phyloP scores from a whole-genome alignment of 176 grass and related monocot species.

The Melocanna baccifera region DNA sequence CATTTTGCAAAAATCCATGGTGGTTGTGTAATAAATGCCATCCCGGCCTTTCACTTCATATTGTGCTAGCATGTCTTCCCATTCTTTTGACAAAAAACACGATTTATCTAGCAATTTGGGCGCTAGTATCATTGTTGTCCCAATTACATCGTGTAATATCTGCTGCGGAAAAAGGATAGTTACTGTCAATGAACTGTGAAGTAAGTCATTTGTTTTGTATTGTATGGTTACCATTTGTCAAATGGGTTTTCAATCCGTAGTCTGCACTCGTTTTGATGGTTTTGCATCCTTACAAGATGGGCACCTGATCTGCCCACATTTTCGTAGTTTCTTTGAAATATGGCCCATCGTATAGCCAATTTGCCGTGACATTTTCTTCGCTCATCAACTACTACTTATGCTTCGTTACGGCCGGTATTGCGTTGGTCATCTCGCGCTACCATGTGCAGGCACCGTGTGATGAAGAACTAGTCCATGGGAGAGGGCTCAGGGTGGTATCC shows the following conservation, averaged over 20 bases:
- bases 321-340: too few relatives aligned
- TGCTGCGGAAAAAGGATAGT: neutral
- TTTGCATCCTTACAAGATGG: neutral
- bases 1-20: neutral
- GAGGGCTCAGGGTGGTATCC: too few relatives aligned
- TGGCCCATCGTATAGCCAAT: too few relatives aligned
- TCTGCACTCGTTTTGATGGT: neutral
- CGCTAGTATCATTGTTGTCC: neutral
- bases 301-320: too few relatives aligned
- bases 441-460: too few relatives aligned
- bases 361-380: too few relatives aligned
- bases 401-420: too few relatives aligned
- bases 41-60: neutral
- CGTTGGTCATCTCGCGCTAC: too few relatives aligned
- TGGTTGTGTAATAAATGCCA: conserved; percentile 3
- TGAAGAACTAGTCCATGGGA: too few relatives aligned
- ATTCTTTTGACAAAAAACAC: neutral
- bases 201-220: neutral
- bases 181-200: neutral
- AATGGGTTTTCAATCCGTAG: neutral
- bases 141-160: conserved; percentile 10
- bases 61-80: neutral
- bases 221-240: neutral
- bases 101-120: neutral
- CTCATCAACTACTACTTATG: too few relatives aligned